A percentile compares a stretch with the other conserved stretches of the same genome.
These are phyloP conservation scores for Rubia yunnanensis DNA, from an alignment of 257 asterid genomes.

Conservation along the genomic window DNA sequence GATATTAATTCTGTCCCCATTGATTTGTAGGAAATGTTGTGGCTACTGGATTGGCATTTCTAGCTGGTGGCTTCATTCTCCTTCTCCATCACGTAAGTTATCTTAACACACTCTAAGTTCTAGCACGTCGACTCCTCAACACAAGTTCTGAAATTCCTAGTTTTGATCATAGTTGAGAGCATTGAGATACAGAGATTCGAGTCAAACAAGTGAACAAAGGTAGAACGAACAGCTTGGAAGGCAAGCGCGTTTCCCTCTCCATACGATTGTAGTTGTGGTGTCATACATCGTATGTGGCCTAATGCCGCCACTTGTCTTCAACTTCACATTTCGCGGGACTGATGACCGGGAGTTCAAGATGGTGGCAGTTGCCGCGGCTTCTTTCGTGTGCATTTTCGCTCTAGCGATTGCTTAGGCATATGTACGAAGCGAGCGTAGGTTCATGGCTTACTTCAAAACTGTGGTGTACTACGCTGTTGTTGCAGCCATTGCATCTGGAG, in stretches of 20 bases:
- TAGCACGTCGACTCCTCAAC: background rate
- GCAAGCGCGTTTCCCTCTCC: background rate
- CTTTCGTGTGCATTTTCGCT: background rate
- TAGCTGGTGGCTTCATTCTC: background rate
- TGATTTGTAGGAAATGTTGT: background rate
- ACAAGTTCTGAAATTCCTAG: background rate
- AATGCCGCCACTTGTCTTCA: background rate
- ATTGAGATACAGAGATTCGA: background rate
- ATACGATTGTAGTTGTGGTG: background rate
- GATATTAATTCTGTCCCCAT: background rate
- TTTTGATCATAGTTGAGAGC: background rate
- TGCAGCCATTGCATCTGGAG: slow-evolving; percentile 32
- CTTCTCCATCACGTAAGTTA: background rate
- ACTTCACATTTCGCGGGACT: background rate
- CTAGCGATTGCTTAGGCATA: background rate
- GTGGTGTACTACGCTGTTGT: slow-evolving; percentile 18
- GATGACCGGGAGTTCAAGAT: background rate
- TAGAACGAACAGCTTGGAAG: background rate
- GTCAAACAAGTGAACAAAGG: slow-evolving; percentile 1
- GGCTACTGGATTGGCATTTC: background rate
- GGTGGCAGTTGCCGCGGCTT: background rate
- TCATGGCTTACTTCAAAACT: background rate
- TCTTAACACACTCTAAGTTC: background rate
- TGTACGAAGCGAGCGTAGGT: background rate
- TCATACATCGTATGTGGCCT: background rate